Percentiles rank a stretch among this genome's conserved stretches.
These are phyloP conservation scores for Tremella yokohamensis DNA, from an alignment of 768 basidiomycete genomes.

Conservation along the genomic window DNA sequence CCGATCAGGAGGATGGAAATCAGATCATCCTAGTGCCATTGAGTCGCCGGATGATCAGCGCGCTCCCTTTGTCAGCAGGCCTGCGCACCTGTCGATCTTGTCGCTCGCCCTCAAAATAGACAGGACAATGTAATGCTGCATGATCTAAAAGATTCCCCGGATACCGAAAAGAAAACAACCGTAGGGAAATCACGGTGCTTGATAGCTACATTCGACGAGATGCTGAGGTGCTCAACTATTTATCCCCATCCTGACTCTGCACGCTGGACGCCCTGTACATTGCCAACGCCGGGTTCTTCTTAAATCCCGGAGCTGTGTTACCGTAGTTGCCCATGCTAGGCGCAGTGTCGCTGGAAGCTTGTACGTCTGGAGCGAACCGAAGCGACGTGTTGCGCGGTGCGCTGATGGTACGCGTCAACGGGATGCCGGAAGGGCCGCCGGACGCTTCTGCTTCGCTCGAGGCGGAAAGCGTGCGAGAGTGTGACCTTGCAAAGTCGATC, in stretches of 20 bases:
- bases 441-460: slow-evolving; percentile 6
- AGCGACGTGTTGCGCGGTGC: slow-evolving; percentile 23
- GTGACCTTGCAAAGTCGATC: background rate
- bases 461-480: slow-evolving; percentile 6
- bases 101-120: no score
- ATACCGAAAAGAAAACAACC: no score
- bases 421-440: slow-evolving; percentile 7
- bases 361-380: slow-evolving; percentile 40
- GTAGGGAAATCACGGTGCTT: no score
- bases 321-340: slow-evolving; percentile 40
- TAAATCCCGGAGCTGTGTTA: slow-evolving; percentile 32
- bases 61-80: no score
- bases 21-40: no score
- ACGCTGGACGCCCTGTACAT: slow-evolving; percentile 29
- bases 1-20: no score
- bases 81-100: no score
- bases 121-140: no score
- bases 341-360: slow-evolving; percentile 39
- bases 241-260: background rate
- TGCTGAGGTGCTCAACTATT: no score
- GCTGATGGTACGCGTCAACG: slow-evolving; percentile 21
- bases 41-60: no score
- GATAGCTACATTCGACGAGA: no score
- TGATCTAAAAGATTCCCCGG: no score
- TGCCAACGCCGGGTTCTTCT: slow-evolving; percentile 30